Percentiles rank a stretch among this genome's conserved stretches.
Evolutionary conservation across 768 basidiomycete species (phyloP).

Genomic region (Podaxis carcinomalis): DNA sequence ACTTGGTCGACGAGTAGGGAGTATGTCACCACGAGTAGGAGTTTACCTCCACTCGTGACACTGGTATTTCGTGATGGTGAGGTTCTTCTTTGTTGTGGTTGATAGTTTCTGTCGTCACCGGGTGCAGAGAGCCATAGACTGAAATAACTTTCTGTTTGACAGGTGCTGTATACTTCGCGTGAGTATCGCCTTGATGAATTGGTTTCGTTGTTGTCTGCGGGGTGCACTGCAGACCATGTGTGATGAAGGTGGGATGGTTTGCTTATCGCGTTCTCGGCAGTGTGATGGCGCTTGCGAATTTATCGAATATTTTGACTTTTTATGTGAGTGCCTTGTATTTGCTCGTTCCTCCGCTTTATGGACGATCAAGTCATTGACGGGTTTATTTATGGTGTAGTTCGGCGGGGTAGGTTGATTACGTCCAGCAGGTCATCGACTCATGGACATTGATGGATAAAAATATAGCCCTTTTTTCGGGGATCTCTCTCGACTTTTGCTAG

Average conservation of each 20-base stretch:
- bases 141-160: not conserved
- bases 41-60: slow-evolving; percentile 31
- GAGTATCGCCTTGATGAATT: slow-evolving; percentile 15
- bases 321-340: slow-evolving; percentile 22
- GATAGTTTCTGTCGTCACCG: not conserved
- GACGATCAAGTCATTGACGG: not conserved
- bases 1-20: slow-evolving; percentile 33
- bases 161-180: slow-evolving; percentile 59
- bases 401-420: slow-evolving; percentile 19
- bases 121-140: not conserved
- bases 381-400: slow-evolving; percentile 15
- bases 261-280: slow-evolving; percentile 21
- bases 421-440: not conserved
- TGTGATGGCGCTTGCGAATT: slow-evolving; percentile 46
- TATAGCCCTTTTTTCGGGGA: slow-evolving; percentile 41
- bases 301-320: slow-evolving; percentile 40
- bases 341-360: not conserved
- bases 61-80: slow-evolving; percentile 48
- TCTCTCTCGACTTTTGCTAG: slow-evolving; percentile 46
- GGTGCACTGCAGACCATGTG: not conserved
- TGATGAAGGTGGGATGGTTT: not conserved
- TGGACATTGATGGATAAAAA: not conserved
- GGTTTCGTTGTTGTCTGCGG: not conserved
- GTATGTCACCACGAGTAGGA: slow-evolving; percentile 17
- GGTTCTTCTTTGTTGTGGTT: slow-evolving; percentile 13